Base-by-base conservation (phyloP, 1,284 basidiomycete species). In the Sporisorium graminicola region DNA sequence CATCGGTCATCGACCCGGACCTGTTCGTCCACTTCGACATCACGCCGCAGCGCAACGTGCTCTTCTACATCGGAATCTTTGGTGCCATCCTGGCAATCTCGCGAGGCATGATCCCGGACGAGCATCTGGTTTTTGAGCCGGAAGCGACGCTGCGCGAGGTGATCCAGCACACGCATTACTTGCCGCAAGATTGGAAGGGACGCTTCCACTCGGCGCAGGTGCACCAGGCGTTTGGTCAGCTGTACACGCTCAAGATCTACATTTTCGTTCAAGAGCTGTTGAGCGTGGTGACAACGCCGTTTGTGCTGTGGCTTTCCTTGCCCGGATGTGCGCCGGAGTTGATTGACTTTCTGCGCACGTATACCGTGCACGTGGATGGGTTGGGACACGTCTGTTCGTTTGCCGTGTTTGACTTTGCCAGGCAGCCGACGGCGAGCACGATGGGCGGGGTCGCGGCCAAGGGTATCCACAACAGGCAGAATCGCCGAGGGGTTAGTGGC, bases 331-430 rank as follows among this genome's bases (percentile, higher is more conserved):
- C 95, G 2, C 92, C 92, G 8, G 79, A 67, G 8, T 52, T 82
- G 61, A 78, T 83, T 62, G 82, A 82, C 66, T 83, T 83, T 35
- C 74, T 83, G 58, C 60, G 82, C n/a, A 74, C 79, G 87, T 98
- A 97, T 83, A 93, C 94, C 0, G 92, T 99, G 0, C 95, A 98
- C 86, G 93, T 99, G 33, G 95, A 98, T 78, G 94, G 95, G 1
- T 89, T 97, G 3, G 96, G 97, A 12, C 96, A 97, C 82, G 94
- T 99, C 10, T 99, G 97, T 85, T 94, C 93, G 68, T 99, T 98
- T 87, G 97, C 96, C 0, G 95, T 97, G 62, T 99, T 99, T 85
- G 95, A 98, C 86, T 98, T 98, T 86, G 91, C 94, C 86, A 88
- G 94, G n/a, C 73, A 75, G 54, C 60, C 73, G 27, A 69, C 56